phyloP scores from a whole-genome alignment of 768 basidiomycete species.

The Tulasnella sp. region DNA sequence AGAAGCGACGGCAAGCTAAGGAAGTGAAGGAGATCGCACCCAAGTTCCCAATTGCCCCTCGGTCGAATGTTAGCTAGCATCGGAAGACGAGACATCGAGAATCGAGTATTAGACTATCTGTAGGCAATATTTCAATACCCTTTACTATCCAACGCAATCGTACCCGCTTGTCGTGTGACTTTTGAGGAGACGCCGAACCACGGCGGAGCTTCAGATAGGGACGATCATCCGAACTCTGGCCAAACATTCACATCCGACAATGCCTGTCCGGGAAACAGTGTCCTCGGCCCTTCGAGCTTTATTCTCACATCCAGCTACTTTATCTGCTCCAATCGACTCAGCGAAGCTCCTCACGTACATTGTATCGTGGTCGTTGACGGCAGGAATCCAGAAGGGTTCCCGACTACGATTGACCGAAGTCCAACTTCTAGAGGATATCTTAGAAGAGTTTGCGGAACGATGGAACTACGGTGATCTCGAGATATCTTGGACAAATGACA shows the following conservation, averaged over 20 bases:
- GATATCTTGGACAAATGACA: neutral
- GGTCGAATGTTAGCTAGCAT: slow-evolving; percentile 26
- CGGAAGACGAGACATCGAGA: no score
- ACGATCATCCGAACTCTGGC: neutral
- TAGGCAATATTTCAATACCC: no score
- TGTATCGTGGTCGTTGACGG: slow-evolving; percentile 25
- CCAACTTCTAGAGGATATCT: slow-evolving; percentile 23
- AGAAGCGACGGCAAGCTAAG: slow-evolving; percentile 50
- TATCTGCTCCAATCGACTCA: slow-evolving; percentile 49
- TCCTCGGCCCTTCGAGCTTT: slow-evolving; percentile 41
- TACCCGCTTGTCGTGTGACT: neutral
- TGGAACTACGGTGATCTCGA: slow-evolving; percentile 13
- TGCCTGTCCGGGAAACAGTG: slow-evolving; percentile 45
- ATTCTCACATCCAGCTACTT: slow-evolving; percentile 33
- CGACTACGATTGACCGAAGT: slow-evolving; percentile 20
- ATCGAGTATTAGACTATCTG: no score
- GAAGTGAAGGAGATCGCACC: slow-evolving; percentile 45
- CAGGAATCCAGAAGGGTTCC: slow-evolving; percentile 15
- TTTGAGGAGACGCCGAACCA: neutral
- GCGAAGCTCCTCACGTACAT: slow-evolving; percentile 53
- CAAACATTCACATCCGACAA: slow-evolving; percentile 17
- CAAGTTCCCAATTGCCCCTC: slow-evolving; percentile 25
- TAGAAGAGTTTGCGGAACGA: neutral
- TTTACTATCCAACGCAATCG: no score
- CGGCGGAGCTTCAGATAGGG: neutral